Conservation (phyloP, 768 basidiomycete species). For the Pleurotus ostreatus region DNA sequence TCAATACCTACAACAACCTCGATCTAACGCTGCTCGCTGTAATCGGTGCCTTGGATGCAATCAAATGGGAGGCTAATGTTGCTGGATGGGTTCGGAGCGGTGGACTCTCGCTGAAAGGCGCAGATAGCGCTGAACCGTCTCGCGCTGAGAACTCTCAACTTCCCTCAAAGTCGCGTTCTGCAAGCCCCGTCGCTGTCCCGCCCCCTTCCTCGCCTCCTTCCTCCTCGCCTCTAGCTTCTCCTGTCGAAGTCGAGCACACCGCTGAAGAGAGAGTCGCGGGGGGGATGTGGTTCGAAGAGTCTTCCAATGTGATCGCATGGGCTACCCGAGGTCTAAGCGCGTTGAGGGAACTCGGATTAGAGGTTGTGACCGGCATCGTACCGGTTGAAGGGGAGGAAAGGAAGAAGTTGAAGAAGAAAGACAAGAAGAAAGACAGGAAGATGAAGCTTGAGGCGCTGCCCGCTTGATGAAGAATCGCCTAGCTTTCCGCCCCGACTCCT, state of each 20-base stretch:
- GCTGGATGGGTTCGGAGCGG: slow-evolving; percentile 64
- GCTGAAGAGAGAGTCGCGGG: background rate
- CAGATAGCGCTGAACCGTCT: background rate
- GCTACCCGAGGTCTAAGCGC: slow-evolving; percentile 44
- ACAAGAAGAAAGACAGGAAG: no score
- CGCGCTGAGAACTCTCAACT: background rate
- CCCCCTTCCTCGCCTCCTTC: background rate
- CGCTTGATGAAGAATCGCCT: no score
- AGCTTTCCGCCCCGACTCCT: no score
- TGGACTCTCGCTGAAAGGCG: slow-evolving; percentile 22
- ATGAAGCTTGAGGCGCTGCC: no score
- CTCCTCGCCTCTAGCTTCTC: no score
- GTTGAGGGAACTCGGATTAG: slow-evolving; percentile 45
- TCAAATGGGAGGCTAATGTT: slow-evolving; percentile 59
- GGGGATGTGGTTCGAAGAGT: slow-evolving; percentile 52
- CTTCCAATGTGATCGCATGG: slow-evolving; percentile 43
- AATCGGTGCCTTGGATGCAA: slow-evolving; percentile 58
- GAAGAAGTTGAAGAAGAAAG: no score
- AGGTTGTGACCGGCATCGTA: slow-evolving; percentile 37
- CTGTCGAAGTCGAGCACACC: background rate
- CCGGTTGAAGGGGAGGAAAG: background rate
- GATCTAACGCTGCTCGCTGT: slow-evolving; percentile 64
- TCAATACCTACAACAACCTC: slow-evolving; percentile 15
- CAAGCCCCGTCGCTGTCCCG: background rate
- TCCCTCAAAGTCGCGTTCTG: background rate